A percentile compares a stretch with the other conserved stretches of the same genome.
Conservation (phyloP, 2,329 filamentous ascomycete species). For the Akanthomyces uredinophilus region DNA sequence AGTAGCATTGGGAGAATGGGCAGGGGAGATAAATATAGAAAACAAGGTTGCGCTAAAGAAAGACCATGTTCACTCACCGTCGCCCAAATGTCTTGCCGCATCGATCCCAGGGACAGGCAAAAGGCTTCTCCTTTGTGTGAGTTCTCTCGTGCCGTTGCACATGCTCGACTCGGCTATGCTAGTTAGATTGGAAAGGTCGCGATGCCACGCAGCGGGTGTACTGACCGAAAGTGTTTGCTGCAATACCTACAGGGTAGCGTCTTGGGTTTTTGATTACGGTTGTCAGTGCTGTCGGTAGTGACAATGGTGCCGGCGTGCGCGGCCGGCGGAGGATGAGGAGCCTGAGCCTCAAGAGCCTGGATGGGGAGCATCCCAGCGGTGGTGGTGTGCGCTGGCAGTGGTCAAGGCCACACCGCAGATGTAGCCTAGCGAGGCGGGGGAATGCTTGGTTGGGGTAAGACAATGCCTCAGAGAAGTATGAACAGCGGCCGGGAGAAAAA, state of each 20-base stretch:
- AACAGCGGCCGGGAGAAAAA: background rate
- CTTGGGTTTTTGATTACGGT: constrained; percentile 55
- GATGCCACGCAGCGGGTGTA: background rate
- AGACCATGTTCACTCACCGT: constrained; percentile 42
- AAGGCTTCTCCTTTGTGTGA: constrained; percentile 62
- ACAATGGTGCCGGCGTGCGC: constrained; percentile 22
- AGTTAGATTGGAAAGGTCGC: background rate
- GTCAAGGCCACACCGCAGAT: constrained; percentile 3
- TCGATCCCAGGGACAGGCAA: constrained; percentile 53
- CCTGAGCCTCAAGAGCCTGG: constrained; percentile 46
- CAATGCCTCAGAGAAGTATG: background rate
- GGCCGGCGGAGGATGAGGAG: constrained; percentile 26
- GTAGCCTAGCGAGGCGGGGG: background rate
- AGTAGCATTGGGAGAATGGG: constrained; percentile 15
- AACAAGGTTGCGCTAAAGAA: constrained; percentile 11
- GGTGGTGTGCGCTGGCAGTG: constrained; percentile 8
- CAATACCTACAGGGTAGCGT: constrained; percentile 59
- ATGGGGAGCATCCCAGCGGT: constrained; percentile 45
- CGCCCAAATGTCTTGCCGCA: constrained; percentile 60
- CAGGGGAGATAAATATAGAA: constrained; percentile 12
- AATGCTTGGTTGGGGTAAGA: constrained; percentile 6
- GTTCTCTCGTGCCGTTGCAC: constrained; percentile 60
- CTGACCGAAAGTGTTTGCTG: constrained; percentile 55
- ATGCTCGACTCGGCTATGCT: constrained; percentile 54
- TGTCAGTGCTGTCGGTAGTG: constrained; percentile 44